Evolutionary conservation across 257 asterid genomes (phyloP).

Genomic region (Scutellaria minor): DNA sequence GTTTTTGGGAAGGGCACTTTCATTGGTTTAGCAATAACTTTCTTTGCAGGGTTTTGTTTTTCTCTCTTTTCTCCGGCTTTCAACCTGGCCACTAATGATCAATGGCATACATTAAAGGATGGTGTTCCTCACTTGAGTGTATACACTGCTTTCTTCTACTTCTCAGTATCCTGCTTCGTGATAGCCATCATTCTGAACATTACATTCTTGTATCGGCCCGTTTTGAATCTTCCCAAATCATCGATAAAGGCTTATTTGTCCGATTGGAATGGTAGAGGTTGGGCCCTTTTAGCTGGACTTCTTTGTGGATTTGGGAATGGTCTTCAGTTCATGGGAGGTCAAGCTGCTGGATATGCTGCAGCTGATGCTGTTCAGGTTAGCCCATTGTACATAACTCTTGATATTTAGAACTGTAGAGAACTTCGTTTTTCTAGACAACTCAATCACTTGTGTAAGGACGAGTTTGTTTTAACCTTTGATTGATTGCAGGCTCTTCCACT

Average conservation of each 20-base stretch:
- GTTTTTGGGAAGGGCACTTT: conserved; percentile 83
- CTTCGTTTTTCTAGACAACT: neutral
- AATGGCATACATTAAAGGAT: conserved; percentile 66
- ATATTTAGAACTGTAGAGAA: neutral
- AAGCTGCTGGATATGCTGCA: conserved; percentile 99
- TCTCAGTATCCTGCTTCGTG: conserved; percentile 78
- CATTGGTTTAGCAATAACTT: conserved; percentile 75
- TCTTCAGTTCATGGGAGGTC: conserved; percentile 99
- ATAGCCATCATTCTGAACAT: conserved; percentile 72
- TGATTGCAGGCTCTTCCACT: conserved; percentile 85
- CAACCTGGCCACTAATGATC: conserved; percentile 91
- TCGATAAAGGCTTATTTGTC: conserved; percentile 70
- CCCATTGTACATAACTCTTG: neutral
- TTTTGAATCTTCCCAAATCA: conserved; percentile 72
- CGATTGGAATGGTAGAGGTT: conserved; percentile 88
- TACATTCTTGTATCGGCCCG: conserved; percentile 70
- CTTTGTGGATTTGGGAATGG: conserved; percentile 96
- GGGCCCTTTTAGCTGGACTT: conserved; percentile 92
- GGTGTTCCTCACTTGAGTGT: conserved; percentile 82
- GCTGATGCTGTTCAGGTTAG: conserved; percentile 98
- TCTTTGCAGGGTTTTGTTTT: conserved; percentile 91
- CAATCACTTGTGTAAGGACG: neutral
- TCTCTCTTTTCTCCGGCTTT: conserved; percentile 92
- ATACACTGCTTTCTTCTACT: conserved; percentile 91
- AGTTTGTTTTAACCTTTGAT: neutral